Evolutionary conservation across 371 early-diverging fungal species (phyloP), one percentile per base, ranked within the genome.

Genomic region (Mortierella sp.): DNA sequence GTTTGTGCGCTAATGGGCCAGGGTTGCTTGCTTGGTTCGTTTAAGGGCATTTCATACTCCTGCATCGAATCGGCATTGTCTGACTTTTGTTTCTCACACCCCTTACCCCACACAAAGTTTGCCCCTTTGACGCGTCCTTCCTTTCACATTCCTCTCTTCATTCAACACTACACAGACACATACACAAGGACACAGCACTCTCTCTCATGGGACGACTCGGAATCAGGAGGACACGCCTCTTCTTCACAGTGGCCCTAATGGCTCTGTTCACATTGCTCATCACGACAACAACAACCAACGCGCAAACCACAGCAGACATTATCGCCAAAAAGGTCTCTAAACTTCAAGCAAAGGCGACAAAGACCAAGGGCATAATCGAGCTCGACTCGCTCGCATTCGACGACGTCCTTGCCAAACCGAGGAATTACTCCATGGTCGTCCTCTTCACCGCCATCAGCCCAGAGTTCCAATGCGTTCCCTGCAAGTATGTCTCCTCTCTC

Each of bases 351-450:
- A 87, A 82, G 63, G 81, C 80, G 16, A 6, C 24, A 12, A 88
- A 88, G 70, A 82, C 81, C 74, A 87, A 87, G 41, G 93, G 93
- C 29, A 43, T 92, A 63, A 84, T 93, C 75, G 90, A 89, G 14
- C 89, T 97, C 38, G 92, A 91, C 82, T 88, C 92, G 29, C 85
- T 89, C 60, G 84, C 89, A 32, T 96, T 91, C 77, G 90, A 89
- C 14, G 87, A 93, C 63, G 89, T 90, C 71, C 91, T 95, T 32
- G 92, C 93, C 76, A 90, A 88, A 71, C 96, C 96, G 27, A 88
- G 97, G 43, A 93, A 95, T 87, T 97, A 95, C 83, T 93, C 95
- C 46, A 65, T 95, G 41, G 92, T 94, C 48, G 90, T 95, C 11
- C 85, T 96, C 44, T 87, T 97, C 70, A 96, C 97, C 44, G 96